Base-by-base conservation (phyloP, 257 asterid genomes). In the Solanum boliviense region DNA sequence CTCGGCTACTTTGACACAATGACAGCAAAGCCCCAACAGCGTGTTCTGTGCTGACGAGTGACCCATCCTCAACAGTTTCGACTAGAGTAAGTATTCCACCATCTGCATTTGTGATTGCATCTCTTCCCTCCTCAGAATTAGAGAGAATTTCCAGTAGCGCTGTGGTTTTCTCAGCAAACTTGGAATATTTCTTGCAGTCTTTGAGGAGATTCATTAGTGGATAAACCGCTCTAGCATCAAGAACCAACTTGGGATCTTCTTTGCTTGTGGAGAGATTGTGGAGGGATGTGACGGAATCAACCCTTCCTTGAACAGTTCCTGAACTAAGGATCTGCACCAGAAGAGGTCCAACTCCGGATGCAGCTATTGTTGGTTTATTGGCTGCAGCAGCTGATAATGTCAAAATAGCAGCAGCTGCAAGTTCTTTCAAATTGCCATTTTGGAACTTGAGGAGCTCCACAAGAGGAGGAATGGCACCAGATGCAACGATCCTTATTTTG, bases 141-240 rank as follows among this genome's bases (percentile, higher is more conserved):
- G 93, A 93, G 87, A 96, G 92, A 86, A 93, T 92, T 91, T 95
- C 96, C 9, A 96, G 93, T 68, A 96, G 93, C 56, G 91, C 93
- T 23, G 98, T 95, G 18, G 96, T 91, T 92, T 96, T 96, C 91
- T 95, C 98, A 1, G 99, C 97, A 44, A 95, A 93, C 79, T 96
- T 96, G 38, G 98, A 96, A 91, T 95, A 92, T 84, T 96, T 96
- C 90, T 94, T 96, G 94, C 95, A 94, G 86, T 96, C 99, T 89
- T 95, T 96, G 46, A 96, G 93, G 87, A 96, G 95, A 85, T 88
- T 82, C 23, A 96, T 91, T 36, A 96, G 93, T 68, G 99, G 96
- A 70, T 89, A 89, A 85, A 91, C 97, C 9, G 98, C 98, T 90
- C 86, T 91, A 70, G 94, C 86, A 84, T 94, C 98, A 23, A 95